Percentiles rank a stretch among this genome's conserved stretches.
Evolutionary conservation across 2,329 filamentous ascomycete genomes (phyloP).

Genomic region (Colletotrichum abscissum): DNA sequence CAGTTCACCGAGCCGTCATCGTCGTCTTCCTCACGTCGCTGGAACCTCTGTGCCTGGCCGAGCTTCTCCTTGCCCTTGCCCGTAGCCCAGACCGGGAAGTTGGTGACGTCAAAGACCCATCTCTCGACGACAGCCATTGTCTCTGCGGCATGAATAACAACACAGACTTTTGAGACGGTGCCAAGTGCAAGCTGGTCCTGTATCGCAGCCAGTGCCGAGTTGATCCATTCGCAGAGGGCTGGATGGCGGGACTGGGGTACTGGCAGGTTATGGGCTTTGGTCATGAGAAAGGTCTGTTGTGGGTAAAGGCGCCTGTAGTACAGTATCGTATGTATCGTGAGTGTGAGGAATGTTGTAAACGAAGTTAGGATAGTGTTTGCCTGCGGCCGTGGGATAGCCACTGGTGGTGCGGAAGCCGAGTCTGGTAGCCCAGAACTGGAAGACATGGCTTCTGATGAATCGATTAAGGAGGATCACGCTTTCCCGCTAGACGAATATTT

Average conservation of each 20-base stretch:
- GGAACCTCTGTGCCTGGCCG: conserved; percentile 40
- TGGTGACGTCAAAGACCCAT: conserved; percentile 69
- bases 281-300: conserved; percentile 78
- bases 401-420: conserved; percentile 18
- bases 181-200: conserved; percentile 74
- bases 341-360: conserved; percentile 84
- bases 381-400: conserved; percentile 49
- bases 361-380: conserved; percentile 71
- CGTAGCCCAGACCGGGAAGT: conserved; percentile 58
- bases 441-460: conserved; percentile 2
- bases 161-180: conserved; percentile 56
- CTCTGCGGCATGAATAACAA: conserved; percentile 57
- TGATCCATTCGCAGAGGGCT: conserved; percentile 86
- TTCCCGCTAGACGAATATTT: neutral
- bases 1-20: conserved; percentile 54
- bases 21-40: conserved; percentile 38
- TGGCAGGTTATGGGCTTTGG: conserved; percentile 84
- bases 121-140: conserved; percentile 63
- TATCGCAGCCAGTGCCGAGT: conserved; percentile 80
- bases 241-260: conserved; percentile 90
- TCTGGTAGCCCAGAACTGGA: conserved; percentile 18
- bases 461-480: neutral
- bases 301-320: conserved; percentile 87
- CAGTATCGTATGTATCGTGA: conserved; percentile 87
- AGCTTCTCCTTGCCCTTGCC: conserved; percentile 36